Evolutionary conservation across 352 stramenopile species (phyloP).

Genomic region (Globisporangium emineosum): DNA sequence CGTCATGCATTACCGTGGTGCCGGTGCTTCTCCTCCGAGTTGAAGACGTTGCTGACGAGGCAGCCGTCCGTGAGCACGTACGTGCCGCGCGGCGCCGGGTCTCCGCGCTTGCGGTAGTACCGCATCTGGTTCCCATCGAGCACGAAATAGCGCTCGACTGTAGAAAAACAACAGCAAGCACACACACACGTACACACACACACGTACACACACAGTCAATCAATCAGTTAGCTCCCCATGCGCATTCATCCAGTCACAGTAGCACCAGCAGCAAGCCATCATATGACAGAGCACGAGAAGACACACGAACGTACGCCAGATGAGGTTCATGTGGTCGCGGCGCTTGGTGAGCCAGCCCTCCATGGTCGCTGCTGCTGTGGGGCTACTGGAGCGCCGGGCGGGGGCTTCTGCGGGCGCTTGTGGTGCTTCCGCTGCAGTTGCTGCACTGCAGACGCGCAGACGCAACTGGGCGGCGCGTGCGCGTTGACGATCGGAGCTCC

Average conservation of each 20-base stretch:
- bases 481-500: background rate
- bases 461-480: background rate
- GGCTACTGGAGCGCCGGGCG: background rate
- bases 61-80: slow-evolving; percentile 85
- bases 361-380: slow-evolving; percentile 34
- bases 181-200: background rate
- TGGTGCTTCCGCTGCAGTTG: too few species aligned
- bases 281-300: too few species aligned
- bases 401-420: background rate
- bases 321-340: slow-evolving; percentile 89
- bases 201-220: too few species aligned
- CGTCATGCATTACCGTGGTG: slow-evolving; percentile 49
- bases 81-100: slow-evolving; percentile 74
- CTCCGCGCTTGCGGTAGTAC: slow-evolving; percentile 85
- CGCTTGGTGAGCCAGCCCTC: slow-evolving; percentile 88
- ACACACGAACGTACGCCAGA: slow-evolving; percentile 62
- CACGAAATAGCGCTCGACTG: slow-evolving; percentile 86
- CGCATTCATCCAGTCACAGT: too few species aligned
- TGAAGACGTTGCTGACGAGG: slow-evolving; percentile 75
- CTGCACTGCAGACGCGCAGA: background rate
- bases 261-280: too few species aligned
- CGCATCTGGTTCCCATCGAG: slow-evolving; percentile 83
- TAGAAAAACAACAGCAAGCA: background rate
- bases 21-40: slow-evolving; percentile 88
- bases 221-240: too few species aligned